Conservation (phyloP, 225 moss, liverwort and hornwort species). For the Thuidium tamariscinum region DNA sequence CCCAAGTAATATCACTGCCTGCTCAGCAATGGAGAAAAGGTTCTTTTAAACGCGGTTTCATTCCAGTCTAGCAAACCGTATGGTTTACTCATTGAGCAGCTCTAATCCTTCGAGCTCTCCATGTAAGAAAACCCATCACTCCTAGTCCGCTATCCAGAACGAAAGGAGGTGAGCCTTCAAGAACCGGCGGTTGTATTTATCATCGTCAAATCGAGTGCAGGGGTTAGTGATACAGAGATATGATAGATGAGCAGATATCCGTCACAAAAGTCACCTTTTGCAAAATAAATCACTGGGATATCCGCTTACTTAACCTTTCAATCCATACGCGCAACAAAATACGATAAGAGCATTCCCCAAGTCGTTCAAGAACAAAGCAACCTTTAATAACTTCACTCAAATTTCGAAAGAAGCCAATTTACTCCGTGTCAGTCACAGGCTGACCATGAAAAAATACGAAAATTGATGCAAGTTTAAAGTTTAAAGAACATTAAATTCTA, state of each 20-base stretch:
- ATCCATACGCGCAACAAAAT: neutral
- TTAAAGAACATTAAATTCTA: neutral
- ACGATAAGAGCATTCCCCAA: neutral
- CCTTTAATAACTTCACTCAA: neutral
- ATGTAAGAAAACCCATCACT: neutral
- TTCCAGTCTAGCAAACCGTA: neutral
- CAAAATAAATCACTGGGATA: neutral
- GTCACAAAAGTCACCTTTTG: neutral
- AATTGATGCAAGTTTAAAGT: neutral
- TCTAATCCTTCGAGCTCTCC: neutral
- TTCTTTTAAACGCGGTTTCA: neutral
- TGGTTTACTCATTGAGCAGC: neutral
- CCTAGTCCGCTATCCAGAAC: neutral
- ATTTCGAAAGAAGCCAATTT: neutral
- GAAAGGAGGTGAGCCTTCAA: neutral
- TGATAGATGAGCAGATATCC: neutral
- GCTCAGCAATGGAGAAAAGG: fast-evolving
- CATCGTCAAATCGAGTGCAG: neutral
- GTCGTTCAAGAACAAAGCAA: neutral
- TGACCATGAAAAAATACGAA: neutral
- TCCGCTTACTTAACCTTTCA: neutral
- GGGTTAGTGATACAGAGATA: neutral
- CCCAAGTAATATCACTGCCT: neutral
- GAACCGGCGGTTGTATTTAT: neutral
- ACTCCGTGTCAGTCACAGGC: neutral